A percentile compares a stretch with the other conserved stretches of the same genome.
These are phyloP conservation scores for Pleurotus tuber-regium DNA, from an alignment of 768 basidiomycete species.

Conservation along the genomic window DNA sequence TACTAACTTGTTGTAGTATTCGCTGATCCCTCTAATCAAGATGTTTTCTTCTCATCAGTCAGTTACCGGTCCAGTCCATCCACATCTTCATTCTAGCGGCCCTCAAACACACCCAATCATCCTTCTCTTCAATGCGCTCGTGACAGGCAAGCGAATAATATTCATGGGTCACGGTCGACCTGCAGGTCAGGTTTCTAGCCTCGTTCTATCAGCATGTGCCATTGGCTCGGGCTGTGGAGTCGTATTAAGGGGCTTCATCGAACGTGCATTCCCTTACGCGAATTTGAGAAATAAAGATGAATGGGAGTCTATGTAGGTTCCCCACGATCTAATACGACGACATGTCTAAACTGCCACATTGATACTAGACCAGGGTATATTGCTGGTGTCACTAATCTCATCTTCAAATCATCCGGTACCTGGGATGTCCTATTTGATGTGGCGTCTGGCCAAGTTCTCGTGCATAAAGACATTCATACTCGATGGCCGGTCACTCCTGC, in stretches of 20 bases:
- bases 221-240: slow-evolving; percentile 89
- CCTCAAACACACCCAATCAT: slow-evolving; percentile 91
- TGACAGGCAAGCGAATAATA: slow-evolving; percentile 94
- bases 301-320: slow-evolving; percentile 81
- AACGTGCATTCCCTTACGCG: slow-evolving; percentile 93
- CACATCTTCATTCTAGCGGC: slow-evolving; percentile 93
- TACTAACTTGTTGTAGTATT: slow-evolving; percentile 58
- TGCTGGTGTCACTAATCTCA: slow-evolving; percentile 96
- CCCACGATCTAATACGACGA: no score
- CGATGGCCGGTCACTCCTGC: slow-evolving; percentile 47
- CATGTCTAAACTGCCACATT: no score
- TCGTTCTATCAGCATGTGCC: slow-evolving; percentile 93
- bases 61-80: slow-evolving; percentile 75
- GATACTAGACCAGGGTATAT: slow-evolving; percentile 79
- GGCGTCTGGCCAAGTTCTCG: slow-evolving; percentile 79
- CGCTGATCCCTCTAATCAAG: slow-evolving; percentile 85
- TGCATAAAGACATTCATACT: slow-evolving; percentile 79
- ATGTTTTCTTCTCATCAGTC: slow-evolving; percentile 63
- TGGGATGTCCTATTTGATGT: slow-evolving; percentile 97
- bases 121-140: slow-evolving; percentile 91
- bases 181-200: slow-evolving; percentile 86
- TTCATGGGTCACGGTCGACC: slow-evolving; percentile 90
- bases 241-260: slow-evolving; percentile 81
- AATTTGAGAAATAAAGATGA: slow-evolving; percentile 87
- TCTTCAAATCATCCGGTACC: slow-evolving; percentile 80